A percentile compares a stretch with the other conserved stretches of the same genome.
These are phyloP conservation scores for Persicaria tinctoria DNA, from an alignment of 148 eudicot species.

Conservation along the genomic window DNA sequence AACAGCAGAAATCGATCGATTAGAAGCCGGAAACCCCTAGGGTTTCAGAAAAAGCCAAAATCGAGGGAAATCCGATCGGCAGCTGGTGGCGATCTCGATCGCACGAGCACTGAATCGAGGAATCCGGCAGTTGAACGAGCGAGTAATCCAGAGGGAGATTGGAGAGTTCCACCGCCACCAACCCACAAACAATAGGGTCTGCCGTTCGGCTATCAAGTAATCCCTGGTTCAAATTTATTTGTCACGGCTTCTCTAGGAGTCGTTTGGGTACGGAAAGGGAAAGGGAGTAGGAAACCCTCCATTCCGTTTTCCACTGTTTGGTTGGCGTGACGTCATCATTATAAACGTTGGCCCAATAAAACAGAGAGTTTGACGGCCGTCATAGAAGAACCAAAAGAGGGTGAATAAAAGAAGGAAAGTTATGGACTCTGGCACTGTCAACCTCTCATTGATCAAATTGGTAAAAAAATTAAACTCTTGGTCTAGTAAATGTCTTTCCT, in stretches of 20 bases:
- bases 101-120: not conserved
- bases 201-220: not conserved
- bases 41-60: not conserved
- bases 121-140: not conserved
- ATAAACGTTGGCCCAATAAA: not conserved
- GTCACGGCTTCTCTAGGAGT: not conserved
- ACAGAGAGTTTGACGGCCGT: not conserved
- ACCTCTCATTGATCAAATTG: no score
- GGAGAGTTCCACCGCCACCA: slow-evolving; percentile 6
- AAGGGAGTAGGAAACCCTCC: not conserved
- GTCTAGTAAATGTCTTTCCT: no score
- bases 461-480: no score
- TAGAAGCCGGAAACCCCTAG: not conserved
- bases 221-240: not conserved
- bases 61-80: not conserved
- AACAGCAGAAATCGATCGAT: not conserved
- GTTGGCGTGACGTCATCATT: not conserved
- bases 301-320: not conserved
- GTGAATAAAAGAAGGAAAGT: not conserved
- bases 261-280: not conserved
- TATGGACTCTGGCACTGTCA: no score
- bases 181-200: slow-evolving; percentile 8
- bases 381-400: not conserved
- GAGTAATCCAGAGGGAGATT: not conserved
- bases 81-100: slow-evolving; percentile 2